A percentile compares a stretch with the other conserved stretches of the same genome.
These are phyloP conservation scores for Penicillium janthinellum DNA, from an alignment of 2,329 filamentous ascomycete species.

Conservation along the genomic window DNA sequence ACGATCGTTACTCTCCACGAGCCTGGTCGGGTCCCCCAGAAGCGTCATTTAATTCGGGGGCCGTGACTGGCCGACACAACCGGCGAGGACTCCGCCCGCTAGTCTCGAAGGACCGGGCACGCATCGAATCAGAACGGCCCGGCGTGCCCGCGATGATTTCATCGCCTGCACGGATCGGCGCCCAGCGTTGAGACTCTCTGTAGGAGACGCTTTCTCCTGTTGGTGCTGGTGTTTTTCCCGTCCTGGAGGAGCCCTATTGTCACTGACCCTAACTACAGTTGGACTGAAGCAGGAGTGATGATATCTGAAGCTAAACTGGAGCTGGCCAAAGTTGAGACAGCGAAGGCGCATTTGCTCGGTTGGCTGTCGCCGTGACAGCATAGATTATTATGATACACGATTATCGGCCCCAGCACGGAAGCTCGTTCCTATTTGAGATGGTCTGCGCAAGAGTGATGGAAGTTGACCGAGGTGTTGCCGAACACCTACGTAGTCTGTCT, in stretches of 20 bases:
- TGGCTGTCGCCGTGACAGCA: slow-evolving; percentile 1
- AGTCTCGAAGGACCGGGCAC: slow-evolving; percentile 13
- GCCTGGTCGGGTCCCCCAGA: slow-evolving; percentile 16
- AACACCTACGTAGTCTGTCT: not conserved
- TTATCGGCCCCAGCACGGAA: not conserved
- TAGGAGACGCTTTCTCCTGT: not conserved
- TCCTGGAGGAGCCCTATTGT: not conserved
- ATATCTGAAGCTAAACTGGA: not conserved
- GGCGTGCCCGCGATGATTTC: slow-evolving; percentile 22
- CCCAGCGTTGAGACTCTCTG: slow-evolving; percentile 9
- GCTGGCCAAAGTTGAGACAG: not conserved
- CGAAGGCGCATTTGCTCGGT: not conserved
- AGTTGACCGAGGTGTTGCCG: slow-evolving; percentile 6
- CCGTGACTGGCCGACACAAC: slow-evolving; percentile 16
- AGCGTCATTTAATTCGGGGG: slow-evolving; percentile 29
- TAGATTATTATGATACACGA: slow-evolving; percentile 4
- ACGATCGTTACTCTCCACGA: slow-evolving; percentile 20
- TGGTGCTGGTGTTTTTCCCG: not conserved
- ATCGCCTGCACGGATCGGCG: slow-evolving; percentile 17
- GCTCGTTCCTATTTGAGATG: slow-evolving; percentile 2
- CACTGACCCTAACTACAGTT: not conserved
- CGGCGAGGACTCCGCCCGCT: slow-evolving; percentile 16
- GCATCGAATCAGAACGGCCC: slow-evolving; percentile 22
- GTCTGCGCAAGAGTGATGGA: not conserved
- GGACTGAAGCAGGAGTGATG: not conserved